Percentiles rank a stretch among this genome's conserved stretches.
Evolutionary conservation across 106 monocot species (phyloP).

Genomic region (Phalaenopsis equestris): DNA sequence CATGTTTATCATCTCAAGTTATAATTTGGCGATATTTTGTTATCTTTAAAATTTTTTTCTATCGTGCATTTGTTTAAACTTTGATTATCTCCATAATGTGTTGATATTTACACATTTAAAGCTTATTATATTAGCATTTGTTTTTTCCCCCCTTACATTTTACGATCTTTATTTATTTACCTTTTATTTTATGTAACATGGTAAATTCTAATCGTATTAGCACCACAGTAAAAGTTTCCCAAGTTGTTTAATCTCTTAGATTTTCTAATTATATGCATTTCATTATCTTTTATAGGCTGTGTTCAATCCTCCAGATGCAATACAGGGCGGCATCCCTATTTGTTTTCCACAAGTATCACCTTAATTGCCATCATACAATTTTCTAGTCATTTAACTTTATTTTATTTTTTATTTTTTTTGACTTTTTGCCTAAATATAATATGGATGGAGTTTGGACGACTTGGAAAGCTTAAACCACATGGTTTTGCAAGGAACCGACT

Average conservation of each 20-base stretch:
- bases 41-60: too few relatives aligned
- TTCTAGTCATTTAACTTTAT: neutral
- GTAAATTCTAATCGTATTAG: too few relatives aligned
- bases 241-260: neutral
- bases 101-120: too few relatives aligned
- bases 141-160: too few relatives aligned
- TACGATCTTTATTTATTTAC: too few relatives aligned
- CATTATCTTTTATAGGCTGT: conserved; percentile 33
- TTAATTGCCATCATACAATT: neutral
- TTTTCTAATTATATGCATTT: neutral
- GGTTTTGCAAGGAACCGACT: conserved; percentile 56
- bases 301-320: conserved; percentile 59
- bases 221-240: neutral
- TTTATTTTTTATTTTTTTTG: neutral
- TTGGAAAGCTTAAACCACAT: conserved; percentile 45
- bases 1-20: too few relatives aligned
- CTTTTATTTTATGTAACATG: too few relatives aligned
- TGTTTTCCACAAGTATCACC: conserved; percentile 67
- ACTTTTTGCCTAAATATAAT: conserved; percentile 2
- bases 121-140: too few relatives aligned
- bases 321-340: conserved; percentile 70
- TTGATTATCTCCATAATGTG: too few relatives aligned
- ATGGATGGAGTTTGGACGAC: conserved; percentile 28
- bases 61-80: too few relatives aligned
- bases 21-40: too few relatives aligned